Conservation (phyloP, 192 early-diverging fungal genomes). For the Geranomyces variabilis region DNA sequence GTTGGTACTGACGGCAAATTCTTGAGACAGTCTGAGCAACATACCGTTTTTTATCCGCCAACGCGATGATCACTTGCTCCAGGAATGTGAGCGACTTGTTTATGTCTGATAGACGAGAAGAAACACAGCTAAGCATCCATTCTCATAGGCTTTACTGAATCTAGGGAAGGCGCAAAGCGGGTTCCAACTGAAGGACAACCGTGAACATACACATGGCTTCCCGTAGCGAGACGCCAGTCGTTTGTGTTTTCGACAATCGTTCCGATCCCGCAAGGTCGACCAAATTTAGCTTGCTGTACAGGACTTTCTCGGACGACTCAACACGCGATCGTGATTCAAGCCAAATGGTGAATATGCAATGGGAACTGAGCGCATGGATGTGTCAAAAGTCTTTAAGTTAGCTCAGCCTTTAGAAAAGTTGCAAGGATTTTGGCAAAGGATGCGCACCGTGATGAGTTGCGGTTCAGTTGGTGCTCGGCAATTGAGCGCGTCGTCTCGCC, state of each 20-base stretch:
- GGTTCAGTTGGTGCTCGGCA: conserved; percentile 65
- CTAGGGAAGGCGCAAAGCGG: too few relatives aligned
- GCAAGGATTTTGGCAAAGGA: conserved; percentile 2
- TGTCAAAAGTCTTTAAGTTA: neutral
- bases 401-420: too few relatives aligned
- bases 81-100: conserved; percentile 66
- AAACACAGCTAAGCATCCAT: too few relatives aligned
- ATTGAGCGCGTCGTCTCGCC: conserved; percentile 65
- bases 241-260: conserved; percentile 64
- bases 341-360: conserved; percentile 68
- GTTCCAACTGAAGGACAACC: too few relatives aligned
- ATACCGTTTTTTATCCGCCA: conserved; percentile 62
- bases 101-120: conserved; percentile 50
- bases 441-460: conserved; percentile 52
- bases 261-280: conserved; percentile 66
- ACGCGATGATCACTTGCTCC: conserved; percentile 68
- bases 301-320: conserved; percentile 60
- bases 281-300: conserved; percentile 62
- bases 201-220: conserved; percentile 68
- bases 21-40: neutral
- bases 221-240: conserved; percentile 56
- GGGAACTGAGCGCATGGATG: conserved; percentile 45
- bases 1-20: neutral
- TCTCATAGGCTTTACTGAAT: too few relatives aligned
- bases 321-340: conserved; percentile 61